A percentile compares a stretch with the other conserved stretches of the same genome.
phyloP scores from a whole-genome alignment of 2,329 filamentous ascomycete species.

The Zasmidium angulare region DNA sequence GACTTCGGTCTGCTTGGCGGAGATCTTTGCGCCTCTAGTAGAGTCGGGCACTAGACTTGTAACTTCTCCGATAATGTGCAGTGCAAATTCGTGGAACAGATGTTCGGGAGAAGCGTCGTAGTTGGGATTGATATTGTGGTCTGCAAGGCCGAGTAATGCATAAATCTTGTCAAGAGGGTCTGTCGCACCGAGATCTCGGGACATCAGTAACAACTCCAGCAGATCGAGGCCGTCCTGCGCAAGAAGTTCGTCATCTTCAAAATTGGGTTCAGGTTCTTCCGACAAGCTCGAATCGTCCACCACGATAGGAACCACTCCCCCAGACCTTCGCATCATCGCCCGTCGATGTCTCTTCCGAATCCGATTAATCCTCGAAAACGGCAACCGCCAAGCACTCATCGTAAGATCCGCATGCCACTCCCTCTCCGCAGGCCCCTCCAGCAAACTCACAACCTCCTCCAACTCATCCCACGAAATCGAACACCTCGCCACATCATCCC shows the following conservation, averaged over 20 bases:
- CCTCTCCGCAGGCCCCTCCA: constrained; percentile 27
- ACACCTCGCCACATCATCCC: constrained; percentile 8
- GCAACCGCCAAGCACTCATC: constrained; percentile 28
- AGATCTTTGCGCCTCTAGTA: constrained; percentile 10
- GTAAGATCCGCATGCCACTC: constrained; percentile 30
- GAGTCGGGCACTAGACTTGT: constrained; percentile 13
- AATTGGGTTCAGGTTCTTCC: not conserved
- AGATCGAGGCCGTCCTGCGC: constrained; percentile 24
- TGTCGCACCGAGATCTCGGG: constrained; percentile 28
- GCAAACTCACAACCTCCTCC: constrained; percentile 25
- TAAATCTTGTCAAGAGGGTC: constrained; percentile 33
- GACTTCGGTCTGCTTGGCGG: constrained; percentile 17
- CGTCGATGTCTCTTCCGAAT: constrained; percentile 28
- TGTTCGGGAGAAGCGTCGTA: constrained; percentile 27
- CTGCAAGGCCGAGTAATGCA: constrained; percentile 29
- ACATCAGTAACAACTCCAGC: constrained; percentile 33
- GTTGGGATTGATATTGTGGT: constrained; percentile 26
- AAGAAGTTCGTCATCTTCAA: not conserved
- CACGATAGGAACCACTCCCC: not conserved
- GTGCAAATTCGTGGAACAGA: constrained; percentile 33
- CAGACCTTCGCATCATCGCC: constrained; percentile 6
- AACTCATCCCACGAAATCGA: constrained; percentile 31
- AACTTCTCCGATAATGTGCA: constrained; percentile 27
- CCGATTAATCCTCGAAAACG: constrained; percentile 33
- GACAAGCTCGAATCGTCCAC: not conserved